These are phyloP conservation scores for Beauveria sp. DNA, from an alignment of 2,329 filamentous ascomycete species.

Conservation along the genomic window DNA sequence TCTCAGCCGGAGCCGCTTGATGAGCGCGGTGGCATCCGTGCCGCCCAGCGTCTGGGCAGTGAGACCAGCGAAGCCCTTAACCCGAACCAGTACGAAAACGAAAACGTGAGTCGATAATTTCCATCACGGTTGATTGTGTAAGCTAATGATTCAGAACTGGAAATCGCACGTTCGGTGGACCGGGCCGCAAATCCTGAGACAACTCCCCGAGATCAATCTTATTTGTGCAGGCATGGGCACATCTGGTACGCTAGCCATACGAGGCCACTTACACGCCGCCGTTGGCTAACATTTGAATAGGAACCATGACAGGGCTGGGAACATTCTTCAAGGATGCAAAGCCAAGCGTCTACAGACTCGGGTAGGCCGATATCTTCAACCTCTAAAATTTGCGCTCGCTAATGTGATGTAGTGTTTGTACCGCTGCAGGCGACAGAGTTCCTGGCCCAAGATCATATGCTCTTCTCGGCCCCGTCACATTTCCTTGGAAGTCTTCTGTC, in stretches of 20 bases:
- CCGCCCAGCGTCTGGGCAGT: conserved; percentile 33
- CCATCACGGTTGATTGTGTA: too few relatives aligned
- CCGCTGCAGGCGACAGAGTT: conserved; percentile 46
- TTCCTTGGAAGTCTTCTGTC: conserved; percentile 49
- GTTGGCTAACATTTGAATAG: conserved; percentile 13
- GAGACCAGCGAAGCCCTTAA: conserved; percentile 38
- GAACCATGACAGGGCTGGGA: conserved; percentile 41
- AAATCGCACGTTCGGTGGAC: conserved; percentile 50
- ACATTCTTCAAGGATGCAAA: conserved; percentile 43
- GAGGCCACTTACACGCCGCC: background rate
- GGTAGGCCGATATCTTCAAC: conserved; percentile 12
- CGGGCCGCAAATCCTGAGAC: conserved; percentile 47
- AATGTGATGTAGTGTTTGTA: conserved; percentile 39
- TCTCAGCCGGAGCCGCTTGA: conserved; percentile 49
- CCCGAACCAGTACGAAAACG: conserved; percentile 50
- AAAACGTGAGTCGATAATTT: conserved; percentile 21
- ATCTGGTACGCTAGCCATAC: conserved; percentile 29
- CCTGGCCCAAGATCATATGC: conserved; percentile 50
- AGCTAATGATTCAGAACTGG: conserved; percentile 34
- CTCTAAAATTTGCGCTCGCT: rapidly evolving
- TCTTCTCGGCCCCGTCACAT: conserved; percentile 41
- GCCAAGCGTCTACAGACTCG: conserved; percentile 35
- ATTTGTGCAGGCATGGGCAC: conserved; percentile 52
- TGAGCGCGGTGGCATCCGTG: conserved; percentile 44
- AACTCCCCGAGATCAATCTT: conserved; percentile 48